Evolutionary conservation across 2,329 filamentous ascomycete genomes (phyloP).

Genomic region (Cladosporium oxysporum): DNA sequence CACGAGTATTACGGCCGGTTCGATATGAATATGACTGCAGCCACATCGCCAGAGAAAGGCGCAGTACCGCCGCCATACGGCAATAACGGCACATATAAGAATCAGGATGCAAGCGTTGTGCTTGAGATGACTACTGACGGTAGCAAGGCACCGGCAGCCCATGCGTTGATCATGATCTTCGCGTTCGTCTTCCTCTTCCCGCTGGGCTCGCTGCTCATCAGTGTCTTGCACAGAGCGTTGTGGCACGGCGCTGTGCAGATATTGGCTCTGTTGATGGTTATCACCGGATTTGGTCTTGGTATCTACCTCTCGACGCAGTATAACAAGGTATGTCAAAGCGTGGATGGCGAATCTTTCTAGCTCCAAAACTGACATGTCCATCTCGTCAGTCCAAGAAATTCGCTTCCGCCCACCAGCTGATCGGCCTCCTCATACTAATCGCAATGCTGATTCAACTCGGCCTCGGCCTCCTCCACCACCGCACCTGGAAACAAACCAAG

Average conservation of each 20-base stretch:
- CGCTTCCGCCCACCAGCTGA: conserved; percentile 53
- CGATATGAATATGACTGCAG: conserved; percentile 41
- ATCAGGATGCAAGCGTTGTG: conserved; percentile 27
- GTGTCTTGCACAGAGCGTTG: conserved; percentile 41
- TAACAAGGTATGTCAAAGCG: conserved; percentile 27
- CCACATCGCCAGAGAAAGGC: conserved; percentile 33
- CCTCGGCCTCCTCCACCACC: conserved; percentile 59
- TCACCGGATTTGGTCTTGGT: conserved; percentile 43
- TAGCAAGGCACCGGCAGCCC: conserved; percentile 25
- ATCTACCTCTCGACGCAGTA: conserved; percentile 42
- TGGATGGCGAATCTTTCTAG: no score
- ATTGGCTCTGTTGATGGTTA: conserved; percentile 39
- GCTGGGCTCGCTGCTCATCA: conserved; percentile 39
- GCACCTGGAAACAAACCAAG: conserved; percentile 48
- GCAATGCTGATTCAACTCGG: conserved; percentile 56
- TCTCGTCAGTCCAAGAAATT: conserved; percentile 23
- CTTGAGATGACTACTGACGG: conserved; percentile 30
- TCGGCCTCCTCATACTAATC: conserved; percentile 58
- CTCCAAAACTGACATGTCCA: background rate
- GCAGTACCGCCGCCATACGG: conserved; percentile 34
- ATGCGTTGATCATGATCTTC: conserved; percentile 38
- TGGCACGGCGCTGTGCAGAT: conserved; percentile 45
- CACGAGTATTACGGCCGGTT: conserved; percentile 43
- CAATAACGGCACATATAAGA: conserved; percentile 21
- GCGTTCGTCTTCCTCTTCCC: conserved; percentile 40